Evolutionary conservation across 2,329 filamentous ascomycete species (phyloP).

Genomic region (Cytospora piceae): DNA sequence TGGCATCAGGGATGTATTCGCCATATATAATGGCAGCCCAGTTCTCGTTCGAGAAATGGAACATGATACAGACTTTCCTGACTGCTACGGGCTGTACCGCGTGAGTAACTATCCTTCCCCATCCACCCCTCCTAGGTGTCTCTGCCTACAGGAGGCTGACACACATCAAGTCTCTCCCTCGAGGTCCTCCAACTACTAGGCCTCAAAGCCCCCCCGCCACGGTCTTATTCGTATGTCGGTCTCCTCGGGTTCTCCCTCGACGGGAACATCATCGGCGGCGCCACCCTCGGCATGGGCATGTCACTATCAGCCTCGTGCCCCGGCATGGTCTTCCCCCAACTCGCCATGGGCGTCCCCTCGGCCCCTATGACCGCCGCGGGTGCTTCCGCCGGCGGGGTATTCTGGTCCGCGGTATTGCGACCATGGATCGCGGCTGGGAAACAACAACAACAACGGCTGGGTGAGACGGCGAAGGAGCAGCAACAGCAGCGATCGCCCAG

Average conservation of each 20-base stretch:
- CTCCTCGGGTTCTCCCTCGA: slow-evolving; percentile 58
- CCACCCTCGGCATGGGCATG: slow-evolving; percentile 68
- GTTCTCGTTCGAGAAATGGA: slow-evolving; percentile 63
- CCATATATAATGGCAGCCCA: slow-evolving; percentile 64
- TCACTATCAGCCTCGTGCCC: slow-evolving; percentile 67
- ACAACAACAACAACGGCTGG: slow-evolving; percentile 2
- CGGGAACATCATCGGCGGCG: slow-evolving; percentile 67
- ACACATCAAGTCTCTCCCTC: neutral
- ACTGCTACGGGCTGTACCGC: slow-evolving; percentile 64
- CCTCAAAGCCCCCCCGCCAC: slow-evolving; percentile 50
- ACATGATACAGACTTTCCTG: slow-evolving; percentile 69
- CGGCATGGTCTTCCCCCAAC: slow-evolving; percentile 65
- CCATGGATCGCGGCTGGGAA: slow-evolving; percentile 37
- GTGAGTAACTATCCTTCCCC: slow-evolving; percentile 46
- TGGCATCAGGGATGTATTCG: slow-evolving; percentile 62
- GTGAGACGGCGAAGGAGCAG: neutral
- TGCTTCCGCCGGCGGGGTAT: slow-evolving; percentile 57
- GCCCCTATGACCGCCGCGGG: slow-evolving; percentile 59
- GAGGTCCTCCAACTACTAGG: slow-evolving; percentile 48
- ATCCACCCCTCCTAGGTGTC: neutral
- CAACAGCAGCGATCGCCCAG: slow-evolving; percentile 13
- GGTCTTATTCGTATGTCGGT: slow-evolving; percentile 55
- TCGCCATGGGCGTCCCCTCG: slow-evolving; percentile 55
- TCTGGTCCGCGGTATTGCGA: slow-evolving; percentile 52
- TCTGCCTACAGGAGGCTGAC: slow-evolving; percentile 5